Percentiles rank a stretch among this genome's conserved stretches.
Evolutionary conservation across 2,329 filamentous ascomycete genomes (phyloP).

Genomic region (Exophiala calicioides): DNA sequence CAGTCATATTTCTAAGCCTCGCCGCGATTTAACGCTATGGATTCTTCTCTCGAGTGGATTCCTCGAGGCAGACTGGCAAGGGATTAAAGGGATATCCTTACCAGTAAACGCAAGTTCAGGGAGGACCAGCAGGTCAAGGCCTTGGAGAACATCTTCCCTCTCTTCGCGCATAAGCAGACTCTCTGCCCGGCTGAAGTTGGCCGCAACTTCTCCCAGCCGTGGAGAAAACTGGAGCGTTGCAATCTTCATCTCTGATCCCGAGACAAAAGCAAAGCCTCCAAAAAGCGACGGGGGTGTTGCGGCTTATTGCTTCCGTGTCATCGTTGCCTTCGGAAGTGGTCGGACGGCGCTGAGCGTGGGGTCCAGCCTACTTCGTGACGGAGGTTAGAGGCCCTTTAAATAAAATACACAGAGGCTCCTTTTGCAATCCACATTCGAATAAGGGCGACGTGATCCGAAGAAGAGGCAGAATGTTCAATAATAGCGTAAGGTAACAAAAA

Average conservation of each 20-base stretch:
- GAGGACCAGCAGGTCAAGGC: conserved; percentile 60
- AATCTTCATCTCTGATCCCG: conserved; percentile 42
- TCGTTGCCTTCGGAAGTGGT: no score
- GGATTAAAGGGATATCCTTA: conserved; percentile 39
- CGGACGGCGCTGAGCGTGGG: no score
- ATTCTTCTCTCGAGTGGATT: not conserved
- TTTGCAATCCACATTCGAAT: no score
- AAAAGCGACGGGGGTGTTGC: not conserved
- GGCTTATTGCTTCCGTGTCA: no score
- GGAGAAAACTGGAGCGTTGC: conserved; percentile 51
- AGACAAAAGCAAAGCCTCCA: not conserved
- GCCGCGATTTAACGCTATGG: no score
- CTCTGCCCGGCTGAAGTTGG: conserved; percentile 48
- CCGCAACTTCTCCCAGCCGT: conserved; percentile 44
- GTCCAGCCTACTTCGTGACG: no score
- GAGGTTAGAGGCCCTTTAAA: no score
- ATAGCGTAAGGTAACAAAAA: no score
- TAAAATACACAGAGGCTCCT: no score
- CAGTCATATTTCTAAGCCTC: not conserved
- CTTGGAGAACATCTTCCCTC: conserved; percentile 26
- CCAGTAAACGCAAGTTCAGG: conserved; percentile 65
- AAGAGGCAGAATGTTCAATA: no score
- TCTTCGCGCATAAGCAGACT: conserved; percentile 43
- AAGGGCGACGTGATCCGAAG: no score
- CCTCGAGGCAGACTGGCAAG: not conserved